Evolutionary conservation across 1,139 yeast genomes (phyloP).

Genomic region (Hansenula anomala): DNA sequence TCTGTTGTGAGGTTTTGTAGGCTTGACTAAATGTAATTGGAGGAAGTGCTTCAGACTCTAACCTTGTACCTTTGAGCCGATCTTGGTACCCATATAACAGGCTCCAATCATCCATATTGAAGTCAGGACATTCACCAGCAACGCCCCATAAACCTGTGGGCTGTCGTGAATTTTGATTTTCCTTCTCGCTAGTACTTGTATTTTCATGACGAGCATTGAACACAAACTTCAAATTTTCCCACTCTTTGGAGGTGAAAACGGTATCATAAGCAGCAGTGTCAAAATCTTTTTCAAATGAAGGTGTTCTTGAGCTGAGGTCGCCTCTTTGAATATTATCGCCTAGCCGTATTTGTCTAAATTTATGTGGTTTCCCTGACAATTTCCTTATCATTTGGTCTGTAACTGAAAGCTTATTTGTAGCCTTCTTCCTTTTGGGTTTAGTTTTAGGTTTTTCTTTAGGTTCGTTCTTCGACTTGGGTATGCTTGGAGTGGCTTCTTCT

Average conservation of each 20-base stretch:
- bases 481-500: neutral
- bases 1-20: neutral
- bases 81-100: neutral
- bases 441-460: neutral
- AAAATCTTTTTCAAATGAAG: neutral
- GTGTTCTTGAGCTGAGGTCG: neutral
- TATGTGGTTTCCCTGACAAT: constrained; percentile 12
- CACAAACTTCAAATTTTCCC: constrained; percentile 4
- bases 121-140: neutral
- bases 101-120: constrained; percentile 2
- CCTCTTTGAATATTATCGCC: neutral
- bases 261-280: neutral
- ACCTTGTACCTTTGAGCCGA: neutral
- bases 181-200: neutral
- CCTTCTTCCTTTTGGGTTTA: neutral
- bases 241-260: constrained; percentile 4
- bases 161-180: too few species aligned
- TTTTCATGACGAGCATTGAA: neutral
- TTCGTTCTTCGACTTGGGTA: neutral
- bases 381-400: constrained; percentile 7
- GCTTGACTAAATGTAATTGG: constrained; percentile 8
- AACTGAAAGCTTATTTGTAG: constrained; percentile 1
- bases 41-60: neutral
- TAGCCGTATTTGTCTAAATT: constrained; percentile 3
- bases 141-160: neutral